Percentiles rank a stretch among this genome's conserved stretches.
Evolutionary conservation across 345 rosid genomes (phyloP).

Genomic region (Bruguiera parviflora): DNA sequence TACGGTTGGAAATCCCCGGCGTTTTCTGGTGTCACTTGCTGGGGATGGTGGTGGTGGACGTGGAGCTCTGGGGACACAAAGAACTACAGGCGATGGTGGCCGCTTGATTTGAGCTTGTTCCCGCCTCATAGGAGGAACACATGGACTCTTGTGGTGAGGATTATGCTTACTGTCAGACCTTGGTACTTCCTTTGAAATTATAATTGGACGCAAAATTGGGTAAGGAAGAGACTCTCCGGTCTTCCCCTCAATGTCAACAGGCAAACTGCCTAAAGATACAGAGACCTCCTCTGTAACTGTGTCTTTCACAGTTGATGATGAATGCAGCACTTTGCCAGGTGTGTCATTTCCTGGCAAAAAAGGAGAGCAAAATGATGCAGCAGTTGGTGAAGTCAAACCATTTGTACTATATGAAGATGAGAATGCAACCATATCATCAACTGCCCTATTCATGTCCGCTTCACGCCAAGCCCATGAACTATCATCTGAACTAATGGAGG

Average conservation of each 20-base stretch:
- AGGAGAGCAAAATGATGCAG: constrained; percentile 85
- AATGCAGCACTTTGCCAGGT: constrained; percentile 58
- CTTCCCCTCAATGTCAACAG: constrained; percentile 68
- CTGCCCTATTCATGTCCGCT: constrained; percentile 91
- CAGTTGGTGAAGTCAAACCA: constrained; percentile 92
- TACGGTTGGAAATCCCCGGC: constrained; percentile 86
- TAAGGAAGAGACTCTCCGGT: constrained; percentile 71
- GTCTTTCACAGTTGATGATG: constrained; percentile 55
- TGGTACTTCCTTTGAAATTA: constrained; percentile 77
- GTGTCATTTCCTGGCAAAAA: constrained; percentile 81
- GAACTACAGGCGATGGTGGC: constrained; percentile 96
- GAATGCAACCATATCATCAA: constrained; percentile 97
- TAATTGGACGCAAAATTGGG: constrained; percentile 86
- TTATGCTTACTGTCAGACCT: constrained; percentile 63
- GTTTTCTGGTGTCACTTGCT: constrained; percentile 80
- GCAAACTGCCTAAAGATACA: constrained; percentile 51
- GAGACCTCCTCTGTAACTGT: constrained; percentile 53
- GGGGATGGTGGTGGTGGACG: constrained; percentile 95
- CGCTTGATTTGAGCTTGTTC: constrained; percentile 88
- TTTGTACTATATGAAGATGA: constrained; percentile 88
- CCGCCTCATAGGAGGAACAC: constrained; percentile 66
- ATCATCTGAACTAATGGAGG: constrained; percentile 98
- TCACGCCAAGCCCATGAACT: constrained; percentile 97
- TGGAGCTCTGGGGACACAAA: constrained; percentile 94
- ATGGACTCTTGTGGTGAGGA: constrained; percentile 71